These are phyloP conservation scores for Acer campestre DNA, from an alignment of 345 rosid genomes.

Conservation along the genomic window DNA sequence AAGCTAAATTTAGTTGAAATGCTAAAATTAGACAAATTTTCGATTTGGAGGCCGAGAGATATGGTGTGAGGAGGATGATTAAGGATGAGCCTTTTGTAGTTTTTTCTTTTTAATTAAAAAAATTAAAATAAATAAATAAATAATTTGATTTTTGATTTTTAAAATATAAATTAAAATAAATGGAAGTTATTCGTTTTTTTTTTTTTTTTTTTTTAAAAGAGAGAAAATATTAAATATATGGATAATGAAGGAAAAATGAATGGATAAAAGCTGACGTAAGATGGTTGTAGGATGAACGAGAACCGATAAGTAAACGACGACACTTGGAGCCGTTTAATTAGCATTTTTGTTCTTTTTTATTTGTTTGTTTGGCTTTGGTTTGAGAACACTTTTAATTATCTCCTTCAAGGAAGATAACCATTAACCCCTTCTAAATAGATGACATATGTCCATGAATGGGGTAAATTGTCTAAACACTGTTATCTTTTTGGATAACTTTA, in stretches of 20 bases:
- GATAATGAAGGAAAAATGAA: slow-evolving; percentile 25
- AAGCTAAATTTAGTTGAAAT: slow-evolving; percentile 10
- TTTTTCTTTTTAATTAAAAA: slow-evolving; percentile 9
- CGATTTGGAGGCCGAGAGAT: slow-evolving; percentile 24
- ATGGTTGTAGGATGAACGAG: slow-evolving; percentile 21
- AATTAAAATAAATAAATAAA: too few relatives aligned
- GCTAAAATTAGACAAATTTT: slow-evolving; percentile 15
- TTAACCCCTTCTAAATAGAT: too few relatives aligned
- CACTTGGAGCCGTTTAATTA: neutral
- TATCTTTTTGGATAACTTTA: too few relatives aligned
- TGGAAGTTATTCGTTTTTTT: neutral
- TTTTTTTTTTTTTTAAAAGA: neutral
- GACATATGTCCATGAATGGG: too few relatives aligned
- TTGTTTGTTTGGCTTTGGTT: neutral
- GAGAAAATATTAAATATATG: slow-evolving; percentile 1
- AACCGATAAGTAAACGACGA: neutral
- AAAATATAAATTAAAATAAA: neutral
- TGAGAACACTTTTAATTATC: too few relatives aligned
- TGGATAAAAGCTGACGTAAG: slow-evolving; percentile 50
- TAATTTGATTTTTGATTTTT: too few relatives aligned
- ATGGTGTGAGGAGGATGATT: slow-evolving; percentile 32
- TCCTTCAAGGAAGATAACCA: too few relatives aligned
- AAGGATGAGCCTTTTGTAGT: slow-evolving; percentile 24
- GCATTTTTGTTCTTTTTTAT: neutral
- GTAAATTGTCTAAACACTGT: too few relatives aligned